Evolutionary conservation across 1,139 yeast species (phyloP).

Genomic region (Candida sp.): DNA sequence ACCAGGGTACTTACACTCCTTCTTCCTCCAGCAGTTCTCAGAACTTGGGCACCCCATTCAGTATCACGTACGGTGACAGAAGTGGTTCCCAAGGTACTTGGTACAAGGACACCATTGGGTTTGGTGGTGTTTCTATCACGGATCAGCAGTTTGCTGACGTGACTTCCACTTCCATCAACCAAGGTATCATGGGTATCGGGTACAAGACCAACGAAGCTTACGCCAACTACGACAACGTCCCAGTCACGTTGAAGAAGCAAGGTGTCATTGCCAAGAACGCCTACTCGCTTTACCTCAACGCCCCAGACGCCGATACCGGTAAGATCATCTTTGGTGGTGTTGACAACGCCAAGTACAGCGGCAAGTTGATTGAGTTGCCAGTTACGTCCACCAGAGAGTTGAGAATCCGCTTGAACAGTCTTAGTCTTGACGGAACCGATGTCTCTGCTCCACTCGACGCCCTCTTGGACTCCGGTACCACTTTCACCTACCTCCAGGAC

Average conservation of each 20-base stretch:
- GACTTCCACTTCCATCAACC: conserved; percentile 10
- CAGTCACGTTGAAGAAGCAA: conserved; percentile 27
- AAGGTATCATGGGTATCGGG: conserved; percentile 27
- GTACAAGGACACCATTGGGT: conserved; percentile 46
- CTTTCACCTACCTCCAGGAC: conserved; percentile 29
- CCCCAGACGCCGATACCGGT: conserved; percentile 23
- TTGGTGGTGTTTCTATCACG: conserved; percentile 15
- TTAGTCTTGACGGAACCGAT: background rate
- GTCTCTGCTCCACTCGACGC: conserved; percentile 1
- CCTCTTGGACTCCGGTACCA: conserved; percentile 29
- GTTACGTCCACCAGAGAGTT: conserved; percentile 8
- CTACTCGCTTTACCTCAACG: conserved; percentile 37
- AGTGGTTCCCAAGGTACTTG: conserved; percentile 52
- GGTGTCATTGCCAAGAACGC: conserved; percentile 53
- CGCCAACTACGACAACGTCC: conserved; percentile 32
- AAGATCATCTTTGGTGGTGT: conserved; percentile 33
- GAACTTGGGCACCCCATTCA: conserved; percentile 12
- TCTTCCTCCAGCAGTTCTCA: conserved; percentile 6
- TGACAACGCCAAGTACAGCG: conserved; percentile 30
- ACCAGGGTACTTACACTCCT: conserved; percentile 10
- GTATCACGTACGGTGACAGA: conserved; percentile 15
- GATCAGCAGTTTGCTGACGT: conserved; percentile 22
- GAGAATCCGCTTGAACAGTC: conserved; percentile 6
- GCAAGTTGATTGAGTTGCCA: conserved; percentile 18
- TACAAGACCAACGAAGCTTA: conserved; percentile 13